Base-by-base conservation (phyloP, 2,329 filamentous ascomycete species). In the Penicillium sp. region DNA sequence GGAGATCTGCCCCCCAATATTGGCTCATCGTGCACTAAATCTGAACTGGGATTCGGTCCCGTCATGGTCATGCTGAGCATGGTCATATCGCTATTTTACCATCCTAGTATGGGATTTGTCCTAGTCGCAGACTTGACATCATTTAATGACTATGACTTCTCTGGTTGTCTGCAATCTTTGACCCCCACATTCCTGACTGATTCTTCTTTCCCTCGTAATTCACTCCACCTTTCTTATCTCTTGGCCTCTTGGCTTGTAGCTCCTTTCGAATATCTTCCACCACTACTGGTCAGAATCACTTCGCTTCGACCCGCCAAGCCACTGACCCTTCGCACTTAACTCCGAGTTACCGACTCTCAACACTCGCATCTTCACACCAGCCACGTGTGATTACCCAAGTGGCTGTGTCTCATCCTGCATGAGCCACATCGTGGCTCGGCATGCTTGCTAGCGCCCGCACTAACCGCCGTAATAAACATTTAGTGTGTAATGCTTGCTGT, bases 321-420 rank as follows among this genome's bases (percentile, higher is more conserved):
- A 48, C n/a, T 6, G 14, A 38, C 37, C 3, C 16, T 4, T 5
- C 19, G 3, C 16, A 49, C 6, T 4, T 10, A 6, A 7, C 52
- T 45, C 25, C 28, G 33, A 42, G 8, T 11, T 25, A 55, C 25
- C 28, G 33, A 42, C 13, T 11, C 33, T 19, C 22, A 16, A 6
- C 19, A 2, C 26, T 38, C 16, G 22, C 35, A 53, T n/a, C 6
- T 40, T n/a, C 40, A 26, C 59, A 62, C 38, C 46, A 65, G 67
- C 67, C 65, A 69, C 68, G 67, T 70, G 67, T 70, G 57, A 52
- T 45, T 43, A 54, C 33, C 10, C 48, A 19, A 69, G 68, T 70
- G 68, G 68, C 68, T 68, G 67, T 68, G 67, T 54, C 33, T 52
- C 25, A 19, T 10, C 6, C 26, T 33, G 2, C 16, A 49, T 55